phyloP scores from a whole-genome alignment of 208 protist genomes.

The Porcisia hertigi region DNA sequence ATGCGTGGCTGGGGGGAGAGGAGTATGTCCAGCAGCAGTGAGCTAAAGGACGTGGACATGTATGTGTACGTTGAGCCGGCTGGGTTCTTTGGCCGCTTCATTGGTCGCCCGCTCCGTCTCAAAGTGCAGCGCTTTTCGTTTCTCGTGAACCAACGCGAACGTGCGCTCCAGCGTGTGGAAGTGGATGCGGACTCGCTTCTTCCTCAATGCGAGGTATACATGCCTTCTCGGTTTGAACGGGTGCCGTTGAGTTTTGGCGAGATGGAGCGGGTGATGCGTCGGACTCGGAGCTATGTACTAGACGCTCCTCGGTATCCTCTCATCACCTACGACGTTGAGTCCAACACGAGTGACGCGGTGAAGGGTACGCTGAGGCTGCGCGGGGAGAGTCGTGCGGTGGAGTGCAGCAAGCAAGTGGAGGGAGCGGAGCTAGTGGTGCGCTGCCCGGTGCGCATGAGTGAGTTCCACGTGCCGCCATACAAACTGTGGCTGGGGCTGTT shows the following conservation, averaged over 20 bases:
- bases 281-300: conserved; percentile 51
- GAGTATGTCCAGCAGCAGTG: conserved; percentile 41
- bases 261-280: conserved; percentile 53
- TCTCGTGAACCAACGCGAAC: conserved; percentile 32
- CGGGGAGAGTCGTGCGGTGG: conserved; percentile 55
- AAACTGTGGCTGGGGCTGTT: conserved; percentile 75
- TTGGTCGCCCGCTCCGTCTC: conserved; percentile 79
- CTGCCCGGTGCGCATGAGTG: conserved; percentile 67
- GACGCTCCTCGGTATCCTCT: conserved; percentile 67
- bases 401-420: conserved; percentile 67
- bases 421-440: conserved; percentile 78
- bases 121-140: conserved; percentile 67
- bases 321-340: conserved; percentile 60
- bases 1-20: conserved; percentile 33
- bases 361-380: conserved; percentile 59
- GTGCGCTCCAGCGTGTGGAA: conserved; percentile 53
- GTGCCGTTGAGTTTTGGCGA: conserved; percentile 67
- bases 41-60: conserved; percentile 79
- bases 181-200: conserved; percentile 75
- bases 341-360: conserved; percentile 41
- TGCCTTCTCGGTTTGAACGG: conserved; percentile 43
- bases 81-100: conserved; percentile 64
- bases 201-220: conserved; percentile 80
- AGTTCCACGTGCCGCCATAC: conserved; percentile 63
- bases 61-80: conserved; percentile 78